These are phyloP conservation scores for Phytopythium aichiense DNA, from an alignment of 352 stramenopile species.

Conservation along the genomic window DNA sequence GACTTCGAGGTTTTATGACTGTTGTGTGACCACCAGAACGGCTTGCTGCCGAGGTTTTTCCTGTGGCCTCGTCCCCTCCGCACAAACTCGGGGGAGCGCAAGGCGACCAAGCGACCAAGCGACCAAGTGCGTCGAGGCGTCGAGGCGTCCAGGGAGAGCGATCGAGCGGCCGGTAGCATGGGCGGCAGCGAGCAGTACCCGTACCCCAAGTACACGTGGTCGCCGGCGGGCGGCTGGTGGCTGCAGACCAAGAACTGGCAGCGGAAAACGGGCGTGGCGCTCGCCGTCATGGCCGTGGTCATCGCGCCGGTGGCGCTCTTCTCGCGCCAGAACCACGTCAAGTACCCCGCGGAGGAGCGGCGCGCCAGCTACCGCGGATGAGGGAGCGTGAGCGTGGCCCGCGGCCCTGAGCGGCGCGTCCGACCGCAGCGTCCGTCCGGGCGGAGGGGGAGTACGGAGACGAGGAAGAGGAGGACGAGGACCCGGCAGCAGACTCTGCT, in stretches of 20 bases:
- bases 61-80: background rate
- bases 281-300: slow-evolving; percentile 44
- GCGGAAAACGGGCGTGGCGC: slow-evolving; percentile 61
- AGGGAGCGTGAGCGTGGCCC: too few relatives aligned
- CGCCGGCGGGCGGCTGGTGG: slow-evolving; percentile 82
- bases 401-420: background rate
- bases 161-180: slow-evolving; percentile 28
- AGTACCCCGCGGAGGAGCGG: slow-evolving; percentile 68
- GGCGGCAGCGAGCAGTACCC: slow-evolving; percentile 79
- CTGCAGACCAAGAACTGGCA: slow-evolving; percentile 82
- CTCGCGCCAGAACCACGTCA: slow-evolving; percentile 63
- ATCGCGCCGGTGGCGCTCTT: slow-evolving; percentile 51
- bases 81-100: background rate
- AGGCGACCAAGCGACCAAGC: background rate
- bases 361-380: slow-evolving; percentile 13
- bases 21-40: background rate
- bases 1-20: background rate
- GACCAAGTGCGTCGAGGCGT: background rate
- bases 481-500: too few relatives aligned
- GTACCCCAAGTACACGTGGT: slow-evolving; percentile 87
- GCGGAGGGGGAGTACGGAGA: too few relatives aligned
- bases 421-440: too few relatives aligned
- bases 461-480: too few relatives aligned
- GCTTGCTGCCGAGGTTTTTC: background rate
- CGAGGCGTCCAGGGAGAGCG: slow-evolving; percentile 10